These are phyloP conservation scores for Bruguiera hainesii DNA, from an alignment of 441 rosid species.

Conservation along the genomic window DNA sequence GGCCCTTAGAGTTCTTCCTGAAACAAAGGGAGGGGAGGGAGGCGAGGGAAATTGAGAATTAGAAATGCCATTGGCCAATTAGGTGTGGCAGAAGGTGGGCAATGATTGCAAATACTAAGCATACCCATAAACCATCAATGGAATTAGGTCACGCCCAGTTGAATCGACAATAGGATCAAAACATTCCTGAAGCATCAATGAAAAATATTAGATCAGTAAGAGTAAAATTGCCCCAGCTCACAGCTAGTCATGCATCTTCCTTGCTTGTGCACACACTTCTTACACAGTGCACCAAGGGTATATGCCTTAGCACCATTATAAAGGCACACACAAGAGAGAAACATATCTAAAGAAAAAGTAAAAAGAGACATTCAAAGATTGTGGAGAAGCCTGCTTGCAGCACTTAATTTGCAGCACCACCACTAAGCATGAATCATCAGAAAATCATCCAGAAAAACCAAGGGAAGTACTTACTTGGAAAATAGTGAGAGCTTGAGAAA, in stretches of 20 bases:
- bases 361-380: not conserved
- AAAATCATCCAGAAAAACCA: not conserved
- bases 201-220: not conserved
- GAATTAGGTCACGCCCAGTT: constrained; percentile 85
- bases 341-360: no score
- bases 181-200: constrained; percentile 61
- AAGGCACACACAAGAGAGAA: no score
- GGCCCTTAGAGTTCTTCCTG: constrained; percentile 92
- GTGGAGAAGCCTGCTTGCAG: not conserved
- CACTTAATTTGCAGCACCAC: not conserved
- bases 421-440: not conserved
- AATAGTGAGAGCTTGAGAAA: constrained; percentile 63
- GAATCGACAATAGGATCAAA: constrained; percentile 83
- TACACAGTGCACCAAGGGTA: no score
- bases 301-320: no score
- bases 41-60: not conserved
- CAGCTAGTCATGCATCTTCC: no score
- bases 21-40: not conserved
- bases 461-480: constrained; percentile 50
- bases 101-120: constrained; percentile 7
- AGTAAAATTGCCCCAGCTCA: not conserved
- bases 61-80: not conserved
- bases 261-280: no score
- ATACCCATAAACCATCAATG: constrained; percentile 95
- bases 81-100: not conserved